Base-by-base conservation (phyloP, 148 eudicot species). In the Heliamphora exappendiculata region DNA sequence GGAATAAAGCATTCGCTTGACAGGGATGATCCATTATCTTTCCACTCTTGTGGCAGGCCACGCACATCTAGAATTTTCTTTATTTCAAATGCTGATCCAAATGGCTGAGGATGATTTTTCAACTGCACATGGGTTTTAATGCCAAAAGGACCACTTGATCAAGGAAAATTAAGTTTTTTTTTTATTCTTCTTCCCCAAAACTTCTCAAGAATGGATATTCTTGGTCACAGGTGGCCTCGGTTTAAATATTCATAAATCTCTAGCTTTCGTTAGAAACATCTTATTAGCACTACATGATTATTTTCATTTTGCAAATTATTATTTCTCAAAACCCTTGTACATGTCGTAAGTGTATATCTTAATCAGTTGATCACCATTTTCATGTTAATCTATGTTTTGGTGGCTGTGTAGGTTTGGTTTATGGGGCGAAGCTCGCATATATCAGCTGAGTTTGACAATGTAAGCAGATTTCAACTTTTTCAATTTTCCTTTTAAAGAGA, bases 371-470 rank as follows among this genome's bases (percentile, higher is more conserved):
- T 77, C 57, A 42, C n/a, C 11, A 65, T 65, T 28, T 20, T 39
- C 71, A 58, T 47, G 31, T 37, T 44, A 73, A 41, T 79, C 17
- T 29, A n/a, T 41, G 12, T 66, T 64, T 67, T 64, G 22, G 59
- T 70, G 74, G 68, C 78, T 80, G 44, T 76, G 82, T 82, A 96
- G 99, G 86, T 96, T 77, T 96, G 97, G 97, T 87, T 93, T 84
- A 96, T 93, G 99, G 98, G 99, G 42, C 87, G 88, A 82, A 87
- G 87, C 83, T 93, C 93, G 75, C 96, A 90, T 86, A 86, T 96
- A 77, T 80, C 97, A 28, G 87, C 77, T 76, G 99, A 93, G 73
- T 93, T 96, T 80, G 98, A 96, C 72, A 87, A 87, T 78, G 98
- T 96, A 91, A 96, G 99, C 74, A 75, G 55, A 80, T 66, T 70